Evolutionary conservation across 179 eudicot species (phyloP).

Genomic region (Corrigiola litoralis): DNA sequence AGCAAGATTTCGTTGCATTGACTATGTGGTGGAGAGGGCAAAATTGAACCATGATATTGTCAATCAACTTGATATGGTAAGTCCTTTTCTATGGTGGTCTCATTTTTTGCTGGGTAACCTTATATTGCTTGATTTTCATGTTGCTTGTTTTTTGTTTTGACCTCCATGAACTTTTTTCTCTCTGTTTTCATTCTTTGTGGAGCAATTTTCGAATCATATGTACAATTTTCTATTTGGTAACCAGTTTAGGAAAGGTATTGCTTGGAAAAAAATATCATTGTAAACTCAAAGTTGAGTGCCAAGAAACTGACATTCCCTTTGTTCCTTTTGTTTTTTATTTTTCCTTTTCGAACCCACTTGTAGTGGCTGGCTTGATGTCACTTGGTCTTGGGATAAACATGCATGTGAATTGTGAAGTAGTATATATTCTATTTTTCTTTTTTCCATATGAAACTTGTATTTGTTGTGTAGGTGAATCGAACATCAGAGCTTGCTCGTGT

Average conservation of each 20-base stretch:
- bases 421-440: neutral
- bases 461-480: constrained; percentile 59
- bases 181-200: neutral
- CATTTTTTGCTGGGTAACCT: neutral
- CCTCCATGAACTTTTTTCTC: neutral
- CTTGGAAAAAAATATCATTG: too few relatives aligned
- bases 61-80: constrained; percentile 83
- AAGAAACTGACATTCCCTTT: too few relatives aligned
- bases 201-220: neutral
- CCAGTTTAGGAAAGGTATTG: too few relatives aligned
- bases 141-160: neutral
- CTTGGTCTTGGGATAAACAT: constrained; percentile 4
- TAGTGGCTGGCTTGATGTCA: neutral
- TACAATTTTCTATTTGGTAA: neutral
- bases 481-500: constrained; percentile 98
- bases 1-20: constrained; percentile 78
- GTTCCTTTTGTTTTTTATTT: neutral
- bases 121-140: neutral
- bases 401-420: neutral
- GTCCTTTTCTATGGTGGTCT: constrained; percentile 4
- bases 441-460: neutral
- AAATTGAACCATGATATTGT: constrained; percentile 69
- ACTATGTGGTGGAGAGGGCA: constrained; percentile 57
- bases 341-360: neutral
- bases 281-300: too few relatives aligned